Base-by-base conservation (phyloP, 1,284 basidiomycete genomes). In the Mycena citricolor region DNA sequence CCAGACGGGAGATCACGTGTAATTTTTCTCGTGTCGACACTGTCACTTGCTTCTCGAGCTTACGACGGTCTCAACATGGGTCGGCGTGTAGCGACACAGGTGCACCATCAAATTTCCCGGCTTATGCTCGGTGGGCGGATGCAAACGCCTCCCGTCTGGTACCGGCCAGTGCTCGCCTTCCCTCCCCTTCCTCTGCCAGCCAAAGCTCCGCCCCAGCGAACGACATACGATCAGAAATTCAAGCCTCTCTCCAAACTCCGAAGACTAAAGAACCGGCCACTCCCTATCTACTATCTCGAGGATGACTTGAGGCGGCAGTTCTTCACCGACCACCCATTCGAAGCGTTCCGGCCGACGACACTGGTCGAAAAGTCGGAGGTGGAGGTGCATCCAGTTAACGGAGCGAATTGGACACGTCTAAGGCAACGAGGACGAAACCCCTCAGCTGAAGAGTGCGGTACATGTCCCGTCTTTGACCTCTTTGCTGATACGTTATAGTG, bases 271-370 rank as follows among this genome's bases (percentile, higher is more conserved):
- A 70, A 76, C 11, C 69, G 70, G 11, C 82, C 88, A 1, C 57
- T 78, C 45, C 76, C 80, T 8, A 79, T 98, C 47, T 73, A 78
- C 37, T 97, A 95, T 64, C 57, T 88, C 22, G 91, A 94, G 62
- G 95, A 99, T 66, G 74, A 79, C 47, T 73, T 98, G 41, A 82
- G 95, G 33, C 74, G 82, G 42, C 90, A 92, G 64, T 99, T 99
- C 76, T 98, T 94, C 72, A 74, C 77, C 41, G 95, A 99, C 68
- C 94, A 97, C 62, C 94, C 95, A 2, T 98, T 97, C 63, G 94
- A 99, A 68, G 86, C 91, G 1, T 88, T 94, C 64, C 77, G 94
- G 30, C 84, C 92, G 2, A 73, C 77, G 12, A 84, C 79, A 10
- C 66, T 99, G 38, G 80, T 90, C 1, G 95, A 99, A 68, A 76